These are phyloP conservation scores for Colletotrichum theobromicola DNA, from an alignment of 2,329 filamentous ascomycete species.

Conservation along the genomic window DNA sequence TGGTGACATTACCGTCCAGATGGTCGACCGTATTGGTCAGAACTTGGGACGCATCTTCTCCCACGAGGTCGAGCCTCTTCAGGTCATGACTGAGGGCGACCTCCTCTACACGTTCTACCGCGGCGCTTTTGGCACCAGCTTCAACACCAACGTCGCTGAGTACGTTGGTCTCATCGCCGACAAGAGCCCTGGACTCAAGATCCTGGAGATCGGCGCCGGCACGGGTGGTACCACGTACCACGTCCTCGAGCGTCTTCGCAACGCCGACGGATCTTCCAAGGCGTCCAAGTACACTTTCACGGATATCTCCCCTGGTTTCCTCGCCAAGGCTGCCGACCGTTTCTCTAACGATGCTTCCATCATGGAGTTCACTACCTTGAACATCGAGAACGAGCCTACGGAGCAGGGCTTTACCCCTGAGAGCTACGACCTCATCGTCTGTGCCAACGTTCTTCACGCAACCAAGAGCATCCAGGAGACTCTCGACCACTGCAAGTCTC, in stretches of 20 bases:
- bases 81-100: conserved; percentile 39
- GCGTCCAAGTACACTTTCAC: conserved; percentile 45
- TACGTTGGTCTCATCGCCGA: conserved; percentile 23
- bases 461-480: conserved; percentile 31
- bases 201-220: conserved; percentile 11
- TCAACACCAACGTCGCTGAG: conserved; percentile 15
- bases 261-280: conserved; percentile 5
- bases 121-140: conserved; percentile 10
- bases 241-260: conserved; percentile 15
- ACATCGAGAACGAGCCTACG: conserved; percentile 35
- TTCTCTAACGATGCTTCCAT: conserved; percentile 28
- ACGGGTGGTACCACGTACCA: conserved; percentile 11
- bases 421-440: conserved; percentile 41
- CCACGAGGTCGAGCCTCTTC: conserved; percentile 36
- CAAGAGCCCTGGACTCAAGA: conserved; percentile 26
- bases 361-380: conserved; percentile 27
- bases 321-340: conserved; percentile 38
- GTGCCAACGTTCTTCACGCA: conserved; percentile 34
- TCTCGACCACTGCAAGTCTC: conserved; percentile 18
- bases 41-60: conserved; percentile 34
- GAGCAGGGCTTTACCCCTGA: conserved; percentile 38
- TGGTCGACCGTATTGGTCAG: conserved; percentile 11
- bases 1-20: conserved; percentile 11
- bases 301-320: conserved; percentile 47
- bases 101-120: conserved; percentile 38